Conservation (phyloP, 164 flowering plant genomes). For the Magnolia kwangsiensis region DNA sequence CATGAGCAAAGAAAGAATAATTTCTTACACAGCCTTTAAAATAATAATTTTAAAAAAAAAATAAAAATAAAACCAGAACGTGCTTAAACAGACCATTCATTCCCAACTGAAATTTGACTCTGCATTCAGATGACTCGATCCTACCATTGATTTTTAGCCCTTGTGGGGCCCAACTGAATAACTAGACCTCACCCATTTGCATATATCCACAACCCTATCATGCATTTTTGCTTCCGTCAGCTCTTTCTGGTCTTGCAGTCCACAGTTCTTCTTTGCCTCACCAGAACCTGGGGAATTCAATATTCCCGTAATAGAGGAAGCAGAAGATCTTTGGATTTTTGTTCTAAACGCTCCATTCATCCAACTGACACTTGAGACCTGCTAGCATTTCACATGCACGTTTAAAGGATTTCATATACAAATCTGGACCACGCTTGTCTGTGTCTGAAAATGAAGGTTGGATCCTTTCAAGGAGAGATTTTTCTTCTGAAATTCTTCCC, state of each 20-base stretch:
- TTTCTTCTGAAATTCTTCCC: conserved; percentile 62
- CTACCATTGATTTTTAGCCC: too few species aligned
- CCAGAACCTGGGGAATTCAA: background rate
- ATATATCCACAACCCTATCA: too few species aligned
- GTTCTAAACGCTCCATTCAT: conserved; percentile 3
- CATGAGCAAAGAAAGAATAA: too few species aligned
- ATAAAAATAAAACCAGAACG: too few species aligned
- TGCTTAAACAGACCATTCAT: too few species aligned
- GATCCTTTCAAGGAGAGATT: conserved; percentile 44
- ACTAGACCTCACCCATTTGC: too few species aligned
- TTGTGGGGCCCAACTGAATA: too few species aligned
- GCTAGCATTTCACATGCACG: conserved; percentile 56
- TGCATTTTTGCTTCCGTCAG: background rate
- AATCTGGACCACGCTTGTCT: conserved; percentile 33
- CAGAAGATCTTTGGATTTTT: conserved; percentile 11
- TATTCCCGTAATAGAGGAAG: background rate
- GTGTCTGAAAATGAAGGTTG: conserved; percentile 27
- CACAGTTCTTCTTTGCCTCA: background rate
- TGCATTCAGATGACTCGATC: too few species aligned
- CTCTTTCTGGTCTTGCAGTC: background rate
- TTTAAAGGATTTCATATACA: conserved; percentile 61
- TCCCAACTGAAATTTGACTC: too few species aligned
- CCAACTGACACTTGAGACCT: conserved; percentile 40
- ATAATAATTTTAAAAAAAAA: too few species aligned
- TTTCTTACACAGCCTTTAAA: too few species aligned